Base-by-base conservation (phyloP, 75 land plant species). In the Larix kaempferi region DNA sequence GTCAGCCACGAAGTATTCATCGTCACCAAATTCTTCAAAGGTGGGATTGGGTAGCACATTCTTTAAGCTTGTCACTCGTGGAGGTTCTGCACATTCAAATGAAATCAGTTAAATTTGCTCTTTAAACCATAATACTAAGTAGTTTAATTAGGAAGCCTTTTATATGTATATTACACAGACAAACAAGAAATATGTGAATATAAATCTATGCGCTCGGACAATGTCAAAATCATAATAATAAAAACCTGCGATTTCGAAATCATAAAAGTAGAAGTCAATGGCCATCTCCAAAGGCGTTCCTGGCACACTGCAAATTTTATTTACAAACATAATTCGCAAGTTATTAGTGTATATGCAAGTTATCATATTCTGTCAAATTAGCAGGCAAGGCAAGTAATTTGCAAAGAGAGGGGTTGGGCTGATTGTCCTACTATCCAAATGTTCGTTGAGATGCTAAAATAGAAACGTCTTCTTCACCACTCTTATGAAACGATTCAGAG, bases 61-160 rank as follows among this genome's bases (percentile, higher is more conserved):
- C 76, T 84, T 79, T 66, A 91, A 60, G 56, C 94, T 91, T 17
- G 90, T 91, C 15, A 90, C 81, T 17, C 93, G 35, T 8, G 94
- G 94, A 27, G 94, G 92, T 78, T 91, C 92, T 64, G 81, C 11
- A 71, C 59, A 12, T 13, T 57, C 19, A 57, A 57, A 13, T 57
- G 19, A 57, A 29, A 29, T 29, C 33, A 29, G 1, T 29, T 29
- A 29, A 0, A 29, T 29, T 29, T 29, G 33, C 33, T 29, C 0
- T 29, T 29, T 29, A 0, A 29, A 29, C 1, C 33, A 29, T 29
- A 29, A 29, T 29, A 29, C 0, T 29, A 0, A 29, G 33, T 29
- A 29, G 33, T 29, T 29, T 29, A 29, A 29, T 29, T 29, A 29
- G 33, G 1, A 29, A 1, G 33, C 33, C 33, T 29, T 29, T 29